Percentiles rank a stretch among this genome's conserved stretches.
phyloP scores from a whole-genome alignment of 805 yeast genomes.

The Isabelozyma heimii region DNA sequence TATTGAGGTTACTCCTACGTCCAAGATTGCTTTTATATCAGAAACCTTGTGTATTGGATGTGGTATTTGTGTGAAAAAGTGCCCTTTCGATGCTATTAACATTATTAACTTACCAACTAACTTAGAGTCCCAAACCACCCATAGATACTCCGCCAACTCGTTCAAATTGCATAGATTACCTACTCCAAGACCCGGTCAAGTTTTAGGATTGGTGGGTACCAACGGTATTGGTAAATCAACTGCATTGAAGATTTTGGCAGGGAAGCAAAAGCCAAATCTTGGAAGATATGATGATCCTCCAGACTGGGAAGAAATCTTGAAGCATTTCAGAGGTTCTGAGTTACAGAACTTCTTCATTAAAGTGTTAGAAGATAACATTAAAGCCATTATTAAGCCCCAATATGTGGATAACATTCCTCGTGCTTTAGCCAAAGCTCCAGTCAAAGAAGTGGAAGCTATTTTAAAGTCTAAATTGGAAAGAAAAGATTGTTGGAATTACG shows the following conservation, averaged over 20 bases:
- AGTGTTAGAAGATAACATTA: constrained; percentile 87
- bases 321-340: constrained; percentile 93
- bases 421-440: constrained; percentile 85
- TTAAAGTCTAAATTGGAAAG: constrained; percentile 77
- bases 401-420: constrained; percentile 97
- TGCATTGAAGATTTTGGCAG: constrained; percentile 93
- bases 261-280: constrained; percentile 95
- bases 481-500: constrained; percentile 59
- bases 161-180: constrained; percentile 97
- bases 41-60: constrained; percentile 97
- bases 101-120: constrained; percentile 96
- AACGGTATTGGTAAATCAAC: constrained; percentile 99
- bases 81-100: constrained; percentile 96
- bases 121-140: constrained; percentile 88
- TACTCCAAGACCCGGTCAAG: constrained; percentile 99
- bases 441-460: constrained; percentile 81
- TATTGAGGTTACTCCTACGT: constrained; percentile 90
- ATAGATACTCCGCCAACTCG: constrained; percentile 96
- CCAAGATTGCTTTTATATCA: constrained; percentile 91
- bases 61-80: constrained; percentile 98
- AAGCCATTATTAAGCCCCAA: constrained; percentile 98
- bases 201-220: constrained; percentile 94
- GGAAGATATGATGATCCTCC: constrained; percentile 96
- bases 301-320: constrained; percentile 92
- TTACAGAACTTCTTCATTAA: constrained; percentile 94